Percentiles rank a stretch among this genome's conserved stretches.
Evolutionary conservation across 805 yeast species (phyloP).

Genomic region (Zygoascus tannicola): DNA sequence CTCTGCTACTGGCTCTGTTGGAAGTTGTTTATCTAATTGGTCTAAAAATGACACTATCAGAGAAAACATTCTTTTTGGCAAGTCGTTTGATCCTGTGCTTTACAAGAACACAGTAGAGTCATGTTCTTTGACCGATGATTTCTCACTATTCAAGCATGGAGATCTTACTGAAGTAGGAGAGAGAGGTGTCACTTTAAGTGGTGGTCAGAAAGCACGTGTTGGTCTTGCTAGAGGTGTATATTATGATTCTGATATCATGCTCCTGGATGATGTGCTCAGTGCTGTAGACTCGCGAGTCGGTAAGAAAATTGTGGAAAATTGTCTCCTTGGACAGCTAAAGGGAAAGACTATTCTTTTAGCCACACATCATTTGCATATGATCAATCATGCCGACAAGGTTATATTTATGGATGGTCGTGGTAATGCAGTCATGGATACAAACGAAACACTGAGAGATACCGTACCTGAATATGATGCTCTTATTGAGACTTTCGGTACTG

Average conservation of each 20-base stretch:
- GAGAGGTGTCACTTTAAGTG: conserved; percentile 71
- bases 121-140: conserved; percentile 57
- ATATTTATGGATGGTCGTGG: conserved; percentile 59
- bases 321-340: conserved; percentile 46
- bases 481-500: conserved; percentile 21
- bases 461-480: conserved; percentile 44
- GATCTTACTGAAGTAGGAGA: conserved; percentile 76
- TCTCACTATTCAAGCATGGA: conserved; percentile 57
- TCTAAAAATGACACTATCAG: conserved; percentile 60
- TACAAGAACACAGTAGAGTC: conserved; percentile 47
- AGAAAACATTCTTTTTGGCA: conserved; percentile 64
- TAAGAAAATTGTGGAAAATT: conserved; percentile 56
- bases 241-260: conserved; percentile 48
- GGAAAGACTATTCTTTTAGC: conserved; percentile 57
- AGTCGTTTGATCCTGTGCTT: conserved; percentile 36
- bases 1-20: conserved; percentile 39
- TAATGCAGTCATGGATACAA: conserved; percentile 48
- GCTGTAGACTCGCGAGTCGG: conserved; percentile 85
- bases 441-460: conserved; percentile 39
- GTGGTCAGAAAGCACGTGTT: conserved; percentile 81
- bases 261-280: conserved; percentile 69
- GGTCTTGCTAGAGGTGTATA: conserved; percentile 72
- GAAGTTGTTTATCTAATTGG: conserved; percentile 57
- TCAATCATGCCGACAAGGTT: conserved; percentile 53
- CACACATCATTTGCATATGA: conserved; percentile 62